phyloP scores from a whole-genome alignment of 441 rosid species.

The Isatis lusitanica region DNA sequence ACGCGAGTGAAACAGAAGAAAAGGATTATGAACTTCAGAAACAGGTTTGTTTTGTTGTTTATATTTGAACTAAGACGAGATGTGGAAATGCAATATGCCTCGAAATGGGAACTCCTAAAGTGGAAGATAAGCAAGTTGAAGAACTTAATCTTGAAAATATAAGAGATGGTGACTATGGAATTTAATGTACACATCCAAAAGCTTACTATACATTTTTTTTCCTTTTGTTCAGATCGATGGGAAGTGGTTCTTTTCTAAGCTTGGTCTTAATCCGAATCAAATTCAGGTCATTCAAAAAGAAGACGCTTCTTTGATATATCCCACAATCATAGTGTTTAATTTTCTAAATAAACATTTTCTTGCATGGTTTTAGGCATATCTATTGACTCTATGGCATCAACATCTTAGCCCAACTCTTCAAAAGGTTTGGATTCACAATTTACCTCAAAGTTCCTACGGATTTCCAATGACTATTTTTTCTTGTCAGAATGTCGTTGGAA shows the following conservation, averaged over 20 bases:
- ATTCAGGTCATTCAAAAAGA: constrained; percentile 19
- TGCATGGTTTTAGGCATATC: constrained; percentile 25
- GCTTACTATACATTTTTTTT: background rate
- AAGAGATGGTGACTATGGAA: background rate
- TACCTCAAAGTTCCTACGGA: too few relatives aligned
- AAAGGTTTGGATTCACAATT: constrained; percentile 23
- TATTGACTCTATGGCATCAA: constrained; percentile 39
- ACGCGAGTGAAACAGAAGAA: constrained; percentile 19
- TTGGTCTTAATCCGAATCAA: constrained; percentile 1
- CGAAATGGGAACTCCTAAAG: constrained; percentile 32
- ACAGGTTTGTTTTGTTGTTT: constrained; percentile 37
- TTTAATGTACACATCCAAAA: background rate
- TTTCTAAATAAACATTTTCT: too few relatives aligned
- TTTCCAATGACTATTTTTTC: too few relatives aligned
- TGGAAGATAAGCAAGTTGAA: constrained; percentile 25
- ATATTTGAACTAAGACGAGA: constrained; percentile 31
- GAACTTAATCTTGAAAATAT: too few relatives aligned
- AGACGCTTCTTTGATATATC: background rate
- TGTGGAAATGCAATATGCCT: constrained; percentile 36
- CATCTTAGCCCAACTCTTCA: constrained; percentile 32
- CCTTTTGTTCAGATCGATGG: constrained; percentile 16
- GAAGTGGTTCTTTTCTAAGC: constrained; percentile 22
- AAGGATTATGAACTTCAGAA: constrained; percentile 37
- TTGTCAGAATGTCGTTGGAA: too few relatives aligned
- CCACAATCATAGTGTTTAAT: too few relatives aligned